phyloP scores from a whole-genome alignment of 192 early-diverging fungal genomes.

The Anaeromyces robustus region DNA sequence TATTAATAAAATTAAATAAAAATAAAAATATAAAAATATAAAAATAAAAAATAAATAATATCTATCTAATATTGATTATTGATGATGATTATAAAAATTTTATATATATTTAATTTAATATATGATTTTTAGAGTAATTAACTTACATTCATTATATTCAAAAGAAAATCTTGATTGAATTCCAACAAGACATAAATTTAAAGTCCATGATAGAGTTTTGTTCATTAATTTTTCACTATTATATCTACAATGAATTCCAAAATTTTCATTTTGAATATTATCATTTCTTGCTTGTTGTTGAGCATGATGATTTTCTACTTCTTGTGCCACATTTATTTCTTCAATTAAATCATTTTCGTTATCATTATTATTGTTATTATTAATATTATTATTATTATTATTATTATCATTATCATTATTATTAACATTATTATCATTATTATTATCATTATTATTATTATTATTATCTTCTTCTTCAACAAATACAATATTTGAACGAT shows the following conservation, averaged over 20 bases:
- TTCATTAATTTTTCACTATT: neutral
- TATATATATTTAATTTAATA: too few relatives aligned
- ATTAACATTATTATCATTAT: too few relatives aligned
- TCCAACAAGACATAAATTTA: neutral
- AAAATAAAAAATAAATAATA: too few relatives aligned
- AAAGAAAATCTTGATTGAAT: neutral
- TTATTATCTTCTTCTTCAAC: neutral
- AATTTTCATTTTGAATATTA: neutral
- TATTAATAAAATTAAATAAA: too few relatives aligned
- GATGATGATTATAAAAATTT: too few relatives aligned
- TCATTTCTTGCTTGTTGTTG: neutral
- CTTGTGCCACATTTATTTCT: neutral
- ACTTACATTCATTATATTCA: neutral
- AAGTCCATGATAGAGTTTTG: neutral
- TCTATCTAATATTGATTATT: too few relatives aligned
- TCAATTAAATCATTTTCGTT: neutral
- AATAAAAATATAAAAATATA: too few relatives aligned
- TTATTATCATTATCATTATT: too few relatives aligned
- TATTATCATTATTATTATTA: too few relatives aligned
- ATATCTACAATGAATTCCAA: neutral
- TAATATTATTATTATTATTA: too few relatives aligned
- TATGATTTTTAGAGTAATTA: too few relatives aligned
- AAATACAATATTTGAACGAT: neutral
- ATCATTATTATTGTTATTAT: too few relatives aligned
- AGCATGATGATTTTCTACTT: neutral